Evolutionary conservation across 306 rosid species (phyloP), one percentile per base, ranked within the genome.

Genomic region (Senna tora): DNA sequence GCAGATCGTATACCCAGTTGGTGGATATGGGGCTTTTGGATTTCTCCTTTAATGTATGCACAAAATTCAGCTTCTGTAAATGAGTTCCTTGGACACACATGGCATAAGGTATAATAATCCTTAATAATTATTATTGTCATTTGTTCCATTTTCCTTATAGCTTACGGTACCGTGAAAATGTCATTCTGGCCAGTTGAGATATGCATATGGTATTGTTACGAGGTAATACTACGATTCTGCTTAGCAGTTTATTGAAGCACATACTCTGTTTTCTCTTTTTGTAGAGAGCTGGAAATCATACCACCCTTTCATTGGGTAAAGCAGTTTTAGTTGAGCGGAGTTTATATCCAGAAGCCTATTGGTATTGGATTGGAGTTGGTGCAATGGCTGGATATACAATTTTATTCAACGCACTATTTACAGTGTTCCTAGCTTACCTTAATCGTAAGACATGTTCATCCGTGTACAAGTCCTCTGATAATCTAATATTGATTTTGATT

Each of bases 21-120:
- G 99, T 95, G 99, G 99, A 82, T 95, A 64, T 95, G 99, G 99
- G 99, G 99, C 68, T 95, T 83, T 85, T 95, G 96, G 96, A 49
- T 92, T 84, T 95, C 99, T 75, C 99, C 99, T 70, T 88, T 95
- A 89, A 92, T 89, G 97, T 95, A 91, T 82, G 93, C 93, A 50
- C 99, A 95, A 80, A 88, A 86, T 82, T 85, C 97, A 58, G 99
- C 93, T 64, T 88, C 99, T 73, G 96, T 85, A 42, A 91, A 95
- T 79, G 99, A 95, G 83, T 95, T 95, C 81, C 96, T 79, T 57
- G 99, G 99, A 65, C 99, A 95, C 79, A 85, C 97, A 70, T 95
- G 99, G 99, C 82, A 85, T 68, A 91, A 87, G 96, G 99, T 91
- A 84, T 76, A 16, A n/a, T n/a, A 13, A 14, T 65, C 51, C 68